phyloP scores from a whole-genome alignment of 2,329 filamentous ascomycete genomes.

The Nannizziopsis arthrosporioides region DNA sequence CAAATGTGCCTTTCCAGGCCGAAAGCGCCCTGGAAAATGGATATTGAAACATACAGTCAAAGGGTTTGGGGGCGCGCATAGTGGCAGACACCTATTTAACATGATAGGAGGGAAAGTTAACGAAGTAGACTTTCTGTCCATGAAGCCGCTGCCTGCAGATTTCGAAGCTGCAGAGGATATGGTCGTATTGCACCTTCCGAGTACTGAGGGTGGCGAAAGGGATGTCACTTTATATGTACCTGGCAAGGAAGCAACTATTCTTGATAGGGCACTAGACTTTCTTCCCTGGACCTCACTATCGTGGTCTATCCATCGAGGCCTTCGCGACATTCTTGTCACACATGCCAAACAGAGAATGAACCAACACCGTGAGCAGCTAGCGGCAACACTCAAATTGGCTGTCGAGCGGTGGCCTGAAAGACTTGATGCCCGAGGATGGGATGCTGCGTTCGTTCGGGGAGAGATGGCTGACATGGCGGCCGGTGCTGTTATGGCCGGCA shows the following conservation, averaged over 20 bases:
- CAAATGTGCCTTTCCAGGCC: slow-evolving; percentile 4
- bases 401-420: background rate
- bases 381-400: background rate
- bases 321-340: slow-evolving; percentile 4
- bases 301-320: slow-evolving; percentile 8
- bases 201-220: background rate
- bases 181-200: background rate
- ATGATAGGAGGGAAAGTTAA: slow-evolving; percentile 3
- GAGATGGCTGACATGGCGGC: slow-evolving; percentile 5
- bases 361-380: background rate
- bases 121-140: slow-evolving; percentile 3
- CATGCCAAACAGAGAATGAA: slow-evolving; percentile 1
- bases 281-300: slow-evolving; percentile 4
- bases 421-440: slow-evolving; percentile 4
- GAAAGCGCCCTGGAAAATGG: background rate
- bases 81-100: slow-evolving; percentile 5
- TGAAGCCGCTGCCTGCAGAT: background rate
- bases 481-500: slow-evolving; percentile 3
- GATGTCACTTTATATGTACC: slow-evolving; percentile 1
- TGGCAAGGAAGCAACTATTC: background rate
- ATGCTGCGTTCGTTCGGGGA: background rate
- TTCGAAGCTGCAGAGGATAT: background rate
- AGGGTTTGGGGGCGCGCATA: slow-evolving; percentile 6
- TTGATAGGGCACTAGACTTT: slow-evolving; percentile 3
- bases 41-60: background rate